Percentiles rank a stretch among this genome's conserved stretches.
phyloP scores from a whole-genome alignment of 257 asterid genomes.

The Parsonsia alboflavescens region DNA sequence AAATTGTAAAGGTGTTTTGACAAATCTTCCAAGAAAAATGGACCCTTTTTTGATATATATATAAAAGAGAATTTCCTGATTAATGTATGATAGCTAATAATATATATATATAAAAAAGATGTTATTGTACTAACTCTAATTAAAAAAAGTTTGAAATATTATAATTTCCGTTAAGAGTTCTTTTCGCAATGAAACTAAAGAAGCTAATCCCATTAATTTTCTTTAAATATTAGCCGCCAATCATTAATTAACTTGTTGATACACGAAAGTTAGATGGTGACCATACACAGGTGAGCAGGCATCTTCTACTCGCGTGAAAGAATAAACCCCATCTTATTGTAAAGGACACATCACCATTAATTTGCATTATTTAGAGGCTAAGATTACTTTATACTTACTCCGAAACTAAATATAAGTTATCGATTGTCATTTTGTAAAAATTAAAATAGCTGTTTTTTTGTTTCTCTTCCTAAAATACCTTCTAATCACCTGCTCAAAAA shows the following conservation, averaged over 20 bases:
- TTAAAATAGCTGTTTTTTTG: too few species aligned
- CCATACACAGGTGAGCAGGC: not conserved
- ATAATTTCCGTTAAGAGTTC: not conserved
- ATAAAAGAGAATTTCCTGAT: not conserved
- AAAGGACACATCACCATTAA: not conserved
- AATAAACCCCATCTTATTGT: not conserved
- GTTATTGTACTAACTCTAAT: not conserved
- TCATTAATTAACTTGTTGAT: not conserved
- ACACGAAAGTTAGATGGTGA: slow-evolving; percentile 13
- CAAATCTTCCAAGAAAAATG: too few species aligned
- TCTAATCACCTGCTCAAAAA: too few species aligned
- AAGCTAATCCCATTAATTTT: not conserved
- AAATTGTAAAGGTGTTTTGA: too few species aligned
- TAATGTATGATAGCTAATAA: not conserved
- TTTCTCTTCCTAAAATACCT: too few species aligned
- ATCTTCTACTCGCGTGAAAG: not conserved
- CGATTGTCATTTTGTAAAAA: too few species aligned
- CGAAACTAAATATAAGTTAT: too few species aligned
- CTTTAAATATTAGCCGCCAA: not conserved
- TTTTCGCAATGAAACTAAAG: not conserved
- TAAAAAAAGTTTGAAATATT: not conserved
- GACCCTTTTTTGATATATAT: too few species aligned
- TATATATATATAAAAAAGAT: not conserved
- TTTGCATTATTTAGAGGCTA: slow-evolving; percentile 1
- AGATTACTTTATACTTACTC: not conserved